These are phyloP conservation scores for Diatrype stigma DNA, from an alignment of 2,329 filamentous ascomycete genomes.

Conservation along the genomic window DNA sequence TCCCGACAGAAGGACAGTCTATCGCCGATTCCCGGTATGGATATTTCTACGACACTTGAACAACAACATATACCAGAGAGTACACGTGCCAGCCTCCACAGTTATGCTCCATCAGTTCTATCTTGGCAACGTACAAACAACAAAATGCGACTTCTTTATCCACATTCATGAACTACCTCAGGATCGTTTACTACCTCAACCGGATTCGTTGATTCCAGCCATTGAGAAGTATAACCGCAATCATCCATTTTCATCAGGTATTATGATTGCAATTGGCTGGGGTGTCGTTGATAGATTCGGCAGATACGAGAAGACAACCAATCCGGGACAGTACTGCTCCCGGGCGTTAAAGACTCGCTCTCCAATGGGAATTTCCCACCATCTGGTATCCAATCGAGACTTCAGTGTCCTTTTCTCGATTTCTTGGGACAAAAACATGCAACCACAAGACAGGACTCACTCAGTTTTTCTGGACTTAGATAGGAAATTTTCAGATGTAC, in stretches of 20 bases:
- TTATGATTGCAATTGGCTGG: not conserved
- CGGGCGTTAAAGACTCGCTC: not conserved
- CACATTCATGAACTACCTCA: not conserved
- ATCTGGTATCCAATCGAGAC: slow-evolving; percentile 8
- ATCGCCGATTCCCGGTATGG: slow-evolving; percentile 10
- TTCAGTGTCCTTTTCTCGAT: slow-evolving; percentile 9
- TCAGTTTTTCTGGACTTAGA: slow-evolving; percentile 7
- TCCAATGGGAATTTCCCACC: slow-evolving; percentile 6
- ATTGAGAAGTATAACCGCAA: not conserved
- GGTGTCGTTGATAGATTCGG: not conserved
- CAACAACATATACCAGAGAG: slow-evolving; percentile 1
- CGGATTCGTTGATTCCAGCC: not conserved
- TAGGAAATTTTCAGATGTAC: not conserved
- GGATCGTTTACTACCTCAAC: not conserved
- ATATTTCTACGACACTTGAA: slow-evolving; percentile 1
- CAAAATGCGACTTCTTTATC: not conserved
- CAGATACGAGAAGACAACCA: slow-evolving; percentile 1
- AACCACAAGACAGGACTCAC: slow-evolving; percentile 5
- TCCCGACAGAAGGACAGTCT: not conserved
- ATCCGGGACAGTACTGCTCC: slow-evolving; percentile 1
- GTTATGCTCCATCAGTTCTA: slow-evolving; percentile 8
- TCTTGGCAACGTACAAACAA: not conserved
- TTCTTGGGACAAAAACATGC: slow-evolving; percentile 4
- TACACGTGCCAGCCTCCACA: slow-evolving; percentile 7
- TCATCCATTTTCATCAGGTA: not conserved